These are phyloP conservation scores for Jackrogersella minutella DNA, from an alignment of 495 filamentous ascomycete species.

Conservation along the genomic window DNA sequence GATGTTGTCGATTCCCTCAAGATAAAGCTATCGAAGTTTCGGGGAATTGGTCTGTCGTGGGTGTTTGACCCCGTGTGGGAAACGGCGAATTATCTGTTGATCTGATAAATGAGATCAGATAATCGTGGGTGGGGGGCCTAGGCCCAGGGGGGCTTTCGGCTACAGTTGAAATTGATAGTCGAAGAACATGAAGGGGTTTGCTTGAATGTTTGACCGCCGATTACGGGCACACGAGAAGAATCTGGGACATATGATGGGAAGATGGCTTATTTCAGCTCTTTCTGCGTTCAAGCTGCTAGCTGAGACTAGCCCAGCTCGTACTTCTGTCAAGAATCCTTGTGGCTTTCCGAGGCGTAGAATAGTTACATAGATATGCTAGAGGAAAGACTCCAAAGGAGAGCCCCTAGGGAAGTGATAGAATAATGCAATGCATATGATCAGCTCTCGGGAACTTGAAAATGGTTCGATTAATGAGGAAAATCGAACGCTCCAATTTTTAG, in stretches of 20 bases:
- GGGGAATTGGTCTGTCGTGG: neutral
- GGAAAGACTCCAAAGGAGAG: neutral
- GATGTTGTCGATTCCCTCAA: neutral
- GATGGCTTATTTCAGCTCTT: conserved; percentile 18
- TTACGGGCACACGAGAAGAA: conserved; percentile 17
- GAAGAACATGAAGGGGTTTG: conserved; percentile 1
- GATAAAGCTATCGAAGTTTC: conserved; percentile 6
- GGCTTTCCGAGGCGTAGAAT: neutral
- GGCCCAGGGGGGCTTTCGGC: conserved; percentile 2
- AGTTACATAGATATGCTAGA: neutral
- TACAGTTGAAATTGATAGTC: conserved; percentile 2
- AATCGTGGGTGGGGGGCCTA: conserved; percentile 28
- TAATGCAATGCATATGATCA: conserved; percentile 8
- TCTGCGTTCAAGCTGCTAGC: neutral
- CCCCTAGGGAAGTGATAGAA: neutral
- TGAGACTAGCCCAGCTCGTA: conserved; percentile 7
- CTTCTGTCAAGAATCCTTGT: conserved; percentile 3
- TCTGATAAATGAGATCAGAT: conserved; percentile 45
- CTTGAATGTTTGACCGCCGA: conserved; percentile 19
- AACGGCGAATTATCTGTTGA: conserved; percentile 37
- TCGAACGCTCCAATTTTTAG: conserved; percentile 17
- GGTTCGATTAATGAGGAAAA: conserved; percentile 34
- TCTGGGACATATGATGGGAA: conserved; percentile 11
- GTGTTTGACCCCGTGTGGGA: neutral
- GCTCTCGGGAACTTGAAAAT: conserved; percentile 1